Percentiles rank a stretch among this genome's conserved stretches.
These are phyloP conservation scores for Pulicaria dysenterica DNA, from an alignment of 129 eudicot genomes.

Conservation along the genomic window DNA sequence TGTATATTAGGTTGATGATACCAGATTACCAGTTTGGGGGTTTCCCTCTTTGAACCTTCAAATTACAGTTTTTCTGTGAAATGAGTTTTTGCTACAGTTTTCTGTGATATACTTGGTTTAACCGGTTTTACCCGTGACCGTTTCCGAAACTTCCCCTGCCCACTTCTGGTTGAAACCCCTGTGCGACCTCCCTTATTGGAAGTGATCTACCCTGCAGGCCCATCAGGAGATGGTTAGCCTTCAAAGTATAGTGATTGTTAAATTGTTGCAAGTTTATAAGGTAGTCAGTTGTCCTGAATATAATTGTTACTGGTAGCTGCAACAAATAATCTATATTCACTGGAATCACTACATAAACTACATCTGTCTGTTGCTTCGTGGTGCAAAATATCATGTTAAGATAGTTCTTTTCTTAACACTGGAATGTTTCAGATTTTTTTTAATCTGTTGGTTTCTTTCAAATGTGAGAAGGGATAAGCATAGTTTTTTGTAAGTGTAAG, in stretches of 20 bases:
- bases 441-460: neutral
- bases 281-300: neutral
- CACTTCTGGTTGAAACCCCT: no score
- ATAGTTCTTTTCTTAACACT: slow-evolving; percentile 6
- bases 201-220: no score
- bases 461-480: neutral
- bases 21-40: no score
- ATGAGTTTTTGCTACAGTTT: no score
- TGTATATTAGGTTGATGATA: slow-evolving; percentile 18
- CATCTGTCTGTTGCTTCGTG: slow-evolving; percentile 2
- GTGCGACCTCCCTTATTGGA: no score
- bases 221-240: no score
- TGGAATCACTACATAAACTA: neutral
- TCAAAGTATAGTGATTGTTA: no score
- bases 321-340: neutral
- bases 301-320: neutral
- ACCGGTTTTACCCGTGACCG: no score
- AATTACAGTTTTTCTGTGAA: neutral
- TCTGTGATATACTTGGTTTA: no score
- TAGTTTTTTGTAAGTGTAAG: neutral
- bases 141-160: no score
- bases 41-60: slow-evolving; percentile 5
- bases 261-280: neutral
- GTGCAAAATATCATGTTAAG: neutral
- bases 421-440: neutral